Evolutionary conservation across 2,329 filamentous ascomycete genomes (phyloP).

Genomic region (Talaromyces piceae): DNA sequence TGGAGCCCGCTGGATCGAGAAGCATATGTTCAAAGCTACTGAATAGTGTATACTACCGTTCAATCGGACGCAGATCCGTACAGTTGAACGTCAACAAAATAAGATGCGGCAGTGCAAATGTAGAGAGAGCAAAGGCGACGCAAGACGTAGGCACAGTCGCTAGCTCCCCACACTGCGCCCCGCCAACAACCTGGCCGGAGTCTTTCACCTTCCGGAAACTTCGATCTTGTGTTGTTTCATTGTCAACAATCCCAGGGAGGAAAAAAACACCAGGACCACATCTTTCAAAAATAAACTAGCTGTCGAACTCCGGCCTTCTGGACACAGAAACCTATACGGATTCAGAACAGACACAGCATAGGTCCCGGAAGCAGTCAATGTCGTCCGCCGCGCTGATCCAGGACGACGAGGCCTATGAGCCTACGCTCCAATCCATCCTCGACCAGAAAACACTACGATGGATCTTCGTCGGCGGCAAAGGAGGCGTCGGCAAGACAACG

Average conservation of each 20-base stretch:
- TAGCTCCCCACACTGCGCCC: conserved; percentile 1
- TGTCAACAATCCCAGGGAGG: background rate
- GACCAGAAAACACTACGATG: conserved; percentile 93
- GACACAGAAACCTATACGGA: no score
- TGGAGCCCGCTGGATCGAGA: conserved; percentile 3
- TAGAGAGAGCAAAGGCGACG: background rate
- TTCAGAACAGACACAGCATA: no score
- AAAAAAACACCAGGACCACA: background rate
- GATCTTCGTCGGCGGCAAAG: conserved; percentile 99
- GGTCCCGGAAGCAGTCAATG: no score
- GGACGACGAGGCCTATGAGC: conserved; percentile 71
- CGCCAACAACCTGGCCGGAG: background rate
- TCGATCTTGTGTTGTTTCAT: conserved; percentile 15
- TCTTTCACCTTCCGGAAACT: conserved; percentile 29
- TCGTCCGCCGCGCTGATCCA: conserved; percentile 36
- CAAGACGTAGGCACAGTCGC: background rate
- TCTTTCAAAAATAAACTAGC: background rate
- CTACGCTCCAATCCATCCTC: conserved; percentile 86
- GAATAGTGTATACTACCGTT: background rate
- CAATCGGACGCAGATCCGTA: no score
- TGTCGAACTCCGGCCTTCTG: background rate
- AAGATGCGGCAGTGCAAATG: background rate
- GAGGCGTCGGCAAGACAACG: conserved; percentile 98
- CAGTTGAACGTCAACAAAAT: background rate
- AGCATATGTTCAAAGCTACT: background rate